phyloP scores from a whole-genome alignment of 208 protist genomes.

The Leishmania mexicana region DNA sequence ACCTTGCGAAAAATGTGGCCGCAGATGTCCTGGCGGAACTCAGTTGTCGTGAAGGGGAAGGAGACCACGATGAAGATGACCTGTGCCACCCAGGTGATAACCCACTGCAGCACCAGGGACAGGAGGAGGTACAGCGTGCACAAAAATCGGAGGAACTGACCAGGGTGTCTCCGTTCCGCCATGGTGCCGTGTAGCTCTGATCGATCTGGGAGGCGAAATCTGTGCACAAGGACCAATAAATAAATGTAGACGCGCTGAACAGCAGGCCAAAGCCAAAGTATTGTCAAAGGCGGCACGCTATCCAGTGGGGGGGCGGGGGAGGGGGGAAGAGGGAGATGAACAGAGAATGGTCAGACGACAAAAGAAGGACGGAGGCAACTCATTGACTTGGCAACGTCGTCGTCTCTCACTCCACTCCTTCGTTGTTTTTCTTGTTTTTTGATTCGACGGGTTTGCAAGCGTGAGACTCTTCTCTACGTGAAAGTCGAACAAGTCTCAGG shows the following conservation, averaged over 20 bases:
- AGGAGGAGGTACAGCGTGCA: conserved; percentile 65
- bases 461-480: background rate
- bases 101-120: conserved; percentile 52
- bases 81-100: conserved; percentile 72
- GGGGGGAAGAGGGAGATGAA: background rate
- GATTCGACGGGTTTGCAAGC: background rate
- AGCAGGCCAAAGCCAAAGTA: background rate
- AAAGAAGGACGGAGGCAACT: background rate
- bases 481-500: background rate
- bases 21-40: conserved; percentile 72
- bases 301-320: too few relatives aligned
- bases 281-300: background rate
- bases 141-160: conserved; percentile 43
- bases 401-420: background rate
- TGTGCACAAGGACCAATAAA: background rate
- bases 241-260: background rate
- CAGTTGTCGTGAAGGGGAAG: conserved; percentile 63
- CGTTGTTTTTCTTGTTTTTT: background rate
- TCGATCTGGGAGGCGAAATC: background rate
- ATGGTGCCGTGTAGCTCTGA: background rate
- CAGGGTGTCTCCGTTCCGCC: conserved; percentile 8
- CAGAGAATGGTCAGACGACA: background rate
- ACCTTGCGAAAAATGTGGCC: conserved; percentile 74
- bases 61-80: conserved; percentile 57
- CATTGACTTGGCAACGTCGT: background rate